Evolutionary conservation across 1,139 yeast genomes (phyloP).

Genomic region (Eremothecium sinecaudum): DNA sequence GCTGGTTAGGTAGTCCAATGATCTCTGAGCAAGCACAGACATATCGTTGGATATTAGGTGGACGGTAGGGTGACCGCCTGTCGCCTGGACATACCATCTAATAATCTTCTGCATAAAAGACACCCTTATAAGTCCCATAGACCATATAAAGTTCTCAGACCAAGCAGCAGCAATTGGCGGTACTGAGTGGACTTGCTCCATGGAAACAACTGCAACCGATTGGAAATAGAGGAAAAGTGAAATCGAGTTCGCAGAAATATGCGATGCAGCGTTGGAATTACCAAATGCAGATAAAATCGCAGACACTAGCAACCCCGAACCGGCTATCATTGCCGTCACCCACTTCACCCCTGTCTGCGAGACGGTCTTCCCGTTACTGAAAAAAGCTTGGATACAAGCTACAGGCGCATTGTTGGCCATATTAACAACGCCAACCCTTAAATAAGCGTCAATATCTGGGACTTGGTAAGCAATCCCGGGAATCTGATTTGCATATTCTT

Average conservation of each 20-base stretch:
- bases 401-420: constrained; percentile 33
- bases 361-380: constrained; percentile 66
- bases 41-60: constrained; percentile 48
- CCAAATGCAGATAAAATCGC: constrained; percentile 65
- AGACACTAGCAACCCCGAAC: constrained; percentile 61
- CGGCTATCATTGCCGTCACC: constrained; percentile 78
- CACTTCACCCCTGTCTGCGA: constrained; percentile 70
- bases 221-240: constrained; percentile 70
- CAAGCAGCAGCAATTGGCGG: constrained; percentile 78
- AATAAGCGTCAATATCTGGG: constrained; percentile 73
- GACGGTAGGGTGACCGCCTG: constrained; percentile 64
- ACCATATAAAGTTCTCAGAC: constrained; percentile 78
- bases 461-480: constrained; percentile 68
- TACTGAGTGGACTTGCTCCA: constrained; percentile 62
- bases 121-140: constrained; percentile 68
- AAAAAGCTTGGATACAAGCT: constrained; percentile 62
- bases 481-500: constrained; percentile 39
- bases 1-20: constrained; percentile 32
- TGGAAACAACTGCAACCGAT: constrained; percentile 60
- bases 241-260: constrained; percentile 65
- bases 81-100: constrained; percentile 72
- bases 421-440: constrained; percentile 40
- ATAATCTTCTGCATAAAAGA: constrained; percentile 66
- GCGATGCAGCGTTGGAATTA: constrained; percentile 70
- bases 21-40: constrained; percentile 62